Evolutionary conservation across 306 rosid species (phyloP).

Genomic region (Dryas drummondii): DNA sequence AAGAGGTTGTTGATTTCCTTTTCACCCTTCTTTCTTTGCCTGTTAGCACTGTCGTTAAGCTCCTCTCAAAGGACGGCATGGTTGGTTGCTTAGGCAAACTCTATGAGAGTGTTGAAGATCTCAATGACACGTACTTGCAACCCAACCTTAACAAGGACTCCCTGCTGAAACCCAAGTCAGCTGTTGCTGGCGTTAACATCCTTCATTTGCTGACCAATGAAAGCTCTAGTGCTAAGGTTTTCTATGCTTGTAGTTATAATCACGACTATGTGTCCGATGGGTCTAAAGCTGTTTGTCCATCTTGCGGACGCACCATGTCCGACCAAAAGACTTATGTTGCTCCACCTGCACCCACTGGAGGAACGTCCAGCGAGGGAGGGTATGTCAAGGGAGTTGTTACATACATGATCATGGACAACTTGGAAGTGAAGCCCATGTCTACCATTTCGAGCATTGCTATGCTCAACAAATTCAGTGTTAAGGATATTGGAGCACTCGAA

Average conservation of each 20-base stretch:
- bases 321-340: not conserved
- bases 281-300: not conserved
- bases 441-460: not conserved
- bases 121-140: too few species aligned
- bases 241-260: too few species aligned
- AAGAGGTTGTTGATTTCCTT: too few species aligned
- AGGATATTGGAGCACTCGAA: constrained; percentile 8
- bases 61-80: too few species aligned
- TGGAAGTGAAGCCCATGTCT: constrained; percentile 33
- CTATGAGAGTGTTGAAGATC: too few species aligned
- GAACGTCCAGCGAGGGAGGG: not conserved
- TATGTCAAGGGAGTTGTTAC: constrained; percentile 26
- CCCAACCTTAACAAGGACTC: not conserved
- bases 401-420: constrained; percentile 38
- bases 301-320: not conserved
- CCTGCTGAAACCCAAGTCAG: not conserved
- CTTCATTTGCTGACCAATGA: not conserved
- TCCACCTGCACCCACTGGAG: not conserved
- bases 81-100: too few species aligned
- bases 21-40: too few species aligned
- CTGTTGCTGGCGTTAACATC: fast-evolving
- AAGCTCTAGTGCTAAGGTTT: not conserved
- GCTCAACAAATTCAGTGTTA: constrained; percentile 12
- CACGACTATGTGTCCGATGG: not conserved
- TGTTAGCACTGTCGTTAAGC: too few species aligned